Evolutionary conservation across 192 early-diverging fungal species (phyloP).

Genomic region (Backusella mclennaniae): DNA sequence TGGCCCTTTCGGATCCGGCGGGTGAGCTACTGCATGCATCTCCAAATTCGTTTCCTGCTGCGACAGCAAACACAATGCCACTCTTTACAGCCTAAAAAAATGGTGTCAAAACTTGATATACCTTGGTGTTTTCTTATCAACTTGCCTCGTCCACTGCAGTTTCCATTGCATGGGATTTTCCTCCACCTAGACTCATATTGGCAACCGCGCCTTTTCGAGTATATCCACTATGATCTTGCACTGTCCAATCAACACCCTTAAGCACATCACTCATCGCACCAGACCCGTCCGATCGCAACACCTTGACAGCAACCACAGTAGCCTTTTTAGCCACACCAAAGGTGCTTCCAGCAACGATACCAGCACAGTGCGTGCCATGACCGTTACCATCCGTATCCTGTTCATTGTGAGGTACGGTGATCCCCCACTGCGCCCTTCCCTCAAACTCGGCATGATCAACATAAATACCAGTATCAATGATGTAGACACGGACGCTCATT

Average conservation of each 20-base stretch:
- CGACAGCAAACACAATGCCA: slow-evolving; percentile 83
- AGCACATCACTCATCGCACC: slow-evolving; percentile 80
- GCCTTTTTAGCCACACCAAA: slow-evolving; percentile 90
- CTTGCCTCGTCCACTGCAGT: slow-evolving; percentile 63
- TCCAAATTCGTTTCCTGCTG: slow-evolving; percentile 84
- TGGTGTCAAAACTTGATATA: too few species aligned
- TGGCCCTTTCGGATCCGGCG: slow-evolving; percentile 70
- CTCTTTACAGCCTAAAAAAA: slow-evolving; percentile 50
- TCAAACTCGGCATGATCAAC: slow-evolving; percentile 84
- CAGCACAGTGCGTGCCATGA: slow-evolving; percentile 86
- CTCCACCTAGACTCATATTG: slow-evolving; percentile 94
- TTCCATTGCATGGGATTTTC: slow-evolving; percentile 75
- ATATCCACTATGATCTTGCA: slow-evolving; percentile 35
- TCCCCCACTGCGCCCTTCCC: slow-evolving; percentile 82
- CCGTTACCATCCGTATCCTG: slow-evolving; percentile 62
- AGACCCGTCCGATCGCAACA: slow-evolving; percentile 81
- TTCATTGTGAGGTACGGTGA: slow-evolving; percentile 66
- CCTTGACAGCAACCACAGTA: slow-evolving; percentile 91
- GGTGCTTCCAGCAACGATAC: slow-evolving; percentile 77
- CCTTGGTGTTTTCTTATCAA: background rate
- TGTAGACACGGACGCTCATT: slow-evolving; percentile 79
- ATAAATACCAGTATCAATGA: slow-evolving; percentile 91
- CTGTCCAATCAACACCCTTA: slow-evolving; percentile 67
- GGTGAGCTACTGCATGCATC: slow-evolving; percentile 91
- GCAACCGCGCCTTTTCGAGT: slow-evolving; percentile 75